A percentile compares a stretch with the other conserved stretches of the same genome.
phyloP scores from a whole-genome alignment of 768 basidiomycete species.

The Mycena olivaceomarginata region DNA sequence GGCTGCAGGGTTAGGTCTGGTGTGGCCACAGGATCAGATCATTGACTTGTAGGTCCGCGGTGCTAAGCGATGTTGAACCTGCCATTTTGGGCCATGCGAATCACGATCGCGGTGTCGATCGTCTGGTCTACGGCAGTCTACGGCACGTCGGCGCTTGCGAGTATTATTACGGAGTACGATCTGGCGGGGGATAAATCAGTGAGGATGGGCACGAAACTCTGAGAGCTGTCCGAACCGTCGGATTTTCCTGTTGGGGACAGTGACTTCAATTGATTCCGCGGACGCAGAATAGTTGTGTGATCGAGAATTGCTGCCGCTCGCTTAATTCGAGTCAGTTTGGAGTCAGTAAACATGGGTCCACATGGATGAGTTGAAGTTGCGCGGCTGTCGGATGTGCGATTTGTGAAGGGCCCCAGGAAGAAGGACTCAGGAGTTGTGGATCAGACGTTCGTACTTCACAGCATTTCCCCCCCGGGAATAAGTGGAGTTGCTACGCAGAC shows the following conservation, averaged over 20 bases:
- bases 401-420: neutral
- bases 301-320: neutral
- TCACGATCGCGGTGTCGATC: slow-evolving; percentile 17
- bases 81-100: slow-evolving; percentile 16
- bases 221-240: too few relatives aligned
- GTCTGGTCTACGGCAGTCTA: neutral
- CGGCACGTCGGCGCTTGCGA: neutral
- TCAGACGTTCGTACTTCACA: neutral
- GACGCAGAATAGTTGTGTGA: neutral
- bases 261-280: neutral
- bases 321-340: neutral
- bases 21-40: neutral
- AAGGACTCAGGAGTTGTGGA: neutral
- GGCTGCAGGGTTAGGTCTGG: too few relatives aligned
- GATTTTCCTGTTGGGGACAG: too few relatives aligned
- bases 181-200: neutral
- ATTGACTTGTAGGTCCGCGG: too few relatives aligned
- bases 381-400: too few relatives aligned
- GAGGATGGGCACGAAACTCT: neutral
- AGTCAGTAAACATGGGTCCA: neutral
- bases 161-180: neutral
- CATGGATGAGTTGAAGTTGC: neutral
- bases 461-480: neutral
- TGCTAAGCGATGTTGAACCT: neutral
- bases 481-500: neutral